Percentiles rank a stretch among this genome's conserved stretches.
Evolutionary conservation across 2,329 filamentous ascomycete species (phyloP).

Genomic region (Pseudogymnoascus sp.): DNA sequence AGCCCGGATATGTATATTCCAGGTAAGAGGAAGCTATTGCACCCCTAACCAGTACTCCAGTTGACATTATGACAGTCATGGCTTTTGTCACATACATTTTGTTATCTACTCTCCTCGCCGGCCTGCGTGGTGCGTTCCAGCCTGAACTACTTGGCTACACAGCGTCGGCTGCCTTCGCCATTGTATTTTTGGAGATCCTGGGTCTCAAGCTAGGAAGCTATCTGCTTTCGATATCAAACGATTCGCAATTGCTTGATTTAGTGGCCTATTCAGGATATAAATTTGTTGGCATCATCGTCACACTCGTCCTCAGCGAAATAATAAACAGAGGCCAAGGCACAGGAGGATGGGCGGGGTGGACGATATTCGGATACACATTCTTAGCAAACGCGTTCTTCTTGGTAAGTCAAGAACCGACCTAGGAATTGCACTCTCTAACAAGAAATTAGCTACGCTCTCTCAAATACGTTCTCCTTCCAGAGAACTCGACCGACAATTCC

Average conservation of each 20-base stretch:
- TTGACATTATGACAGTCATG: slow-evolving; percentile 54
- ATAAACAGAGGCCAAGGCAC: slow-evolving; percentile 73
- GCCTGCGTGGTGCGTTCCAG: slow-evolving; percentile 83
- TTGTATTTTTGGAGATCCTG: slow-evolving; percentile 83
- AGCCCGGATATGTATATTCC: slow-evolving; percentile 99
- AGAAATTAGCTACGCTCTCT: slow-evolving; percentile 71
- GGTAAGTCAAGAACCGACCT: slow-evolving; percentile 44
- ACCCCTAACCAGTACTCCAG: background rate
- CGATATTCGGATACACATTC: slow-evolving; percentile 85
- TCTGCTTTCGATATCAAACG: slow-evolving; percentile 85
- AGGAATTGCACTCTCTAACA: slow-evolving; percentile 6
- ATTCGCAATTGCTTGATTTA: slow-evolving; percentile 85
- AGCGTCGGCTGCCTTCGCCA: slow-evolving; percentile 72
- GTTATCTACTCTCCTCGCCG: slow-evolving; percentile 82
- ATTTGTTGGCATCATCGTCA: slow-evolving; percentile 93
- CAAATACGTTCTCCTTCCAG: slow-evolving; percentile 90
- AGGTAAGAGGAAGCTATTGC: slow-evolving; percentile 29
- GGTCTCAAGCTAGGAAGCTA: slow-evolving; percentile 89
- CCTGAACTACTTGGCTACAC: slow-evolving; percentile 89
- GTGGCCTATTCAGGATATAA: slow-evolving; percentile 98
- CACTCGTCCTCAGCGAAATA: slow-evolving; percentile 71
- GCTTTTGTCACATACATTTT: slow-evolving; percentile 96
- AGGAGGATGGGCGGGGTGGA: slow-evolving; percentile 82
- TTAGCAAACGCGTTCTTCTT: slow-evolving; percentile 91
- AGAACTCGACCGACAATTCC: slow-evolving; percentile 60